Conservation (phyloP, 2,329 filamentous ascomycete species). For the Diaporthe vaccinii region DNA sequence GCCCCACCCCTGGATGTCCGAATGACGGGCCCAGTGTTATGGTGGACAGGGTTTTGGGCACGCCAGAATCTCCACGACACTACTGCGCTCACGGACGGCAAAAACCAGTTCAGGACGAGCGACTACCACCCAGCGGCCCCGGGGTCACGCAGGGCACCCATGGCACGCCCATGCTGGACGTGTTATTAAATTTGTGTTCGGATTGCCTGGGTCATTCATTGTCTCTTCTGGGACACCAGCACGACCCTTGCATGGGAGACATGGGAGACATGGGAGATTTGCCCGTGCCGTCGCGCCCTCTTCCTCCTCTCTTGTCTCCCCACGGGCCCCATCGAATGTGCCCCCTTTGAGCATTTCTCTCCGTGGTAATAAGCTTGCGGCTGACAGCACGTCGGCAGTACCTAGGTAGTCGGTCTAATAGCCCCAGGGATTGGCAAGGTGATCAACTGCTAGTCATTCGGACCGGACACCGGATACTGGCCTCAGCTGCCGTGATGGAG, state of each 20-base stretch:
- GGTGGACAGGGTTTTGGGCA: conserved; percentile 35
- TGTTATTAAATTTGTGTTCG: conserved; percentile 32
- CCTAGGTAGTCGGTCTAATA: conserved; percentile 3
- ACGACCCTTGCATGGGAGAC: conserved; percentile 35
- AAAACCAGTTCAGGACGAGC: conserved; percentile 30
- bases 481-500: conserved; percentile 34
- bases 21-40: conserved; percentile 39
- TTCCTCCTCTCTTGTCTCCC: conserved; percentile 15
- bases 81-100: conserved; percentile 31
- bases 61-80: conserved; percentile 30
- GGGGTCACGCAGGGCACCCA: conserved; percentile 26
- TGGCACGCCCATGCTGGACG: conserved; percentile 22
- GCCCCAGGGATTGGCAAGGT: conserved; percentile 19
- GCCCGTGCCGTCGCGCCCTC: conserved; percentile 31
- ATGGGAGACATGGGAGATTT: conserved; percentile 34
- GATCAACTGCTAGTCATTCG: conserved; percentile 31
- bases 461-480: conserved; percentile 33
- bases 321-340: conserved; percentile 26
- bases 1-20: conserved; percentile 40
- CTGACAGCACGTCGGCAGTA: conserved; percentile 4
- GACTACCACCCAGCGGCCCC: conserved; percentile 31
- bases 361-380: conserved; percentile 30
- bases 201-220: conserved; percentile 21
- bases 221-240: conserved; percentile 33
- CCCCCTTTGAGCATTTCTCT: conserved; percentile 26